Evolutionary conservation across 2,329 filamentous ascomycete genomes (phyloP).

Genomic region (Fusarium gaditjirri): DNA sequence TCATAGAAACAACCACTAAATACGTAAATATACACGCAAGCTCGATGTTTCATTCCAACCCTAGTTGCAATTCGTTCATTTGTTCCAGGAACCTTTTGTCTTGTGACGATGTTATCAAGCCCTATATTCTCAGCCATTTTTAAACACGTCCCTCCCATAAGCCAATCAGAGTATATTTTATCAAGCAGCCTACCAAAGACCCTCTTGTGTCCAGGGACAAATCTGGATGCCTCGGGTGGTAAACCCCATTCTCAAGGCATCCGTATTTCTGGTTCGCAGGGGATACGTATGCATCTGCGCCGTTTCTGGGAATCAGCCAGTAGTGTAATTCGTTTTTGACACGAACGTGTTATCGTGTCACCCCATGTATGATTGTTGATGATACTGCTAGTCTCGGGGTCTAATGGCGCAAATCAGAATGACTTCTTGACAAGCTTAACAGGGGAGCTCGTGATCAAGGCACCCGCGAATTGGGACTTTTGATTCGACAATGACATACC

Average conservation of each 20-base stretch:
- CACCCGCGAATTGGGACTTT: background rate
- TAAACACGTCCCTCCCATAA: conserved; percentile 8
- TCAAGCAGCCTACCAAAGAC: conserved; percentile 44
- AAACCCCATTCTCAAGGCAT: conserved; percentile 44
- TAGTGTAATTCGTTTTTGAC: background rate
- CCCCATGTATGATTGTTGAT: conserved; percentile 1
- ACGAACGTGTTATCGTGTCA: background rate
- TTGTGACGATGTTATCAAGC: conserved; percentile 9
- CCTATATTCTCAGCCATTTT: conserved; percentile 1
- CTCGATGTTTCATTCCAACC: conserved; percentile 33
- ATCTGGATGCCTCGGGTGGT: conserved; percentile 31
- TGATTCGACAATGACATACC: conserved; percentile 11
- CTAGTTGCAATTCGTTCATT: conserved; percentile 15
- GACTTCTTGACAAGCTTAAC: conserved; percentile 22
- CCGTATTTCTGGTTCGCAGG: conserved; percentile 39
- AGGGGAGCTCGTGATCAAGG: conserved; percentile 17
- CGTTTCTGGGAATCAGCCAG: background rate
- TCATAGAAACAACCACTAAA: conserved; percentile 8
- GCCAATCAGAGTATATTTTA: conserved; percentile 43
- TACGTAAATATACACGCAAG: conserved; percentile 41
- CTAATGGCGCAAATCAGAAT: background rate
- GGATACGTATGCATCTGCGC: conserved; percentile 40
- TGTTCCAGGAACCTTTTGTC: conserved; percentile 5
- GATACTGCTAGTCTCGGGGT: conserved; percentile 4
- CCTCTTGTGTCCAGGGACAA: conserved; percentile 21